A percentile compares a stretch with the other conserved stretches of the same genome.
These are phyloP conservation scores for Mariannaea elegans DNA, from an alignment of 2,329 filamentous ascomycete genomes.

Conservation along the genomic window DNA sequence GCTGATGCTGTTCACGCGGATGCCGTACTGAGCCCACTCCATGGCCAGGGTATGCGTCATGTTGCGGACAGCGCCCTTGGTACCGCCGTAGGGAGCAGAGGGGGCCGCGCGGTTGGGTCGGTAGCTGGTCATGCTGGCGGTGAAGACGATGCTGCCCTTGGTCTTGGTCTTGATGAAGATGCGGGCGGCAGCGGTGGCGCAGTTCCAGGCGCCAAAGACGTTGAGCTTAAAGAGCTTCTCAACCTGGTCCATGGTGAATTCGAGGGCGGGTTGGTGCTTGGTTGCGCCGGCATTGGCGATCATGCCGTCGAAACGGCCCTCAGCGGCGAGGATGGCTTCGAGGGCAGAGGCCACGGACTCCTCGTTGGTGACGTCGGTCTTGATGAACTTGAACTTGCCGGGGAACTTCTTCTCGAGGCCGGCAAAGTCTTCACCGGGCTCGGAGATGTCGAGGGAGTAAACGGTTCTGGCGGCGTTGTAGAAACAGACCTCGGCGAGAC, in stretches of 20 bases:
- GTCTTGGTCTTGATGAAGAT: constrained; percentile 48
- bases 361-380: constrained; percentile 57
- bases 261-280: constrained; percentile 60
- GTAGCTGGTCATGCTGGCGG: constrained; percentile 58
- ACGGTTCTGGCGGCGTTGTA: constrained; percentile 51
- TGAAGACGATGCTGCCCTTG: constrained; percentile 54
- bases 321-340: constrained; percentile 48
- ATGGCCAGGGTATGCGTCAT: constrained; percentile 53
- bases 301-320: constrained; percentile 56
- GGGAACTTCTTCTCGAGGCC: constrained; percentile 51
- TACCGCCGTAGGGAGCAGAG: constrained; percentile 56
- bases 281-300: constrained; percentile 61
- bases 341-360: constrained; percentile 51
- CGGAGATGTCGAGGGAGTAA: constrained; percentile 39
- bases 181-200: constrained; percentile 55
- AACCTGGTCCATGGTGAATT: constrained; percentile 46
- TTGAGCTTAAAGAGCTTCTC: constrained; percentile 49
- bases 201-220: constrained; percentile 55
- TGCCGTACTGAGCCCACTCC: constrained; percentile 57
- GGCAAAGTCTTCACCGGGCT: constrained; percentile 37
- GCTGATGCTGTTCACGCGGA: constrained; percentile 38
- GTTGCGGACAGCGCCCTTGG: constrained; percentile 54
- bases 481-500: constrained; percentile 56
- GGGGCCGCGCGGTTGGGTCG: constrained; percentile 53
- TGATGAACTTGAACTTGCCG: constrained; percentile 53